Conservation (phyloP, 2,329 filamentous ascomycete genomes). For the Knoxdaviesia proteae region DNA sequence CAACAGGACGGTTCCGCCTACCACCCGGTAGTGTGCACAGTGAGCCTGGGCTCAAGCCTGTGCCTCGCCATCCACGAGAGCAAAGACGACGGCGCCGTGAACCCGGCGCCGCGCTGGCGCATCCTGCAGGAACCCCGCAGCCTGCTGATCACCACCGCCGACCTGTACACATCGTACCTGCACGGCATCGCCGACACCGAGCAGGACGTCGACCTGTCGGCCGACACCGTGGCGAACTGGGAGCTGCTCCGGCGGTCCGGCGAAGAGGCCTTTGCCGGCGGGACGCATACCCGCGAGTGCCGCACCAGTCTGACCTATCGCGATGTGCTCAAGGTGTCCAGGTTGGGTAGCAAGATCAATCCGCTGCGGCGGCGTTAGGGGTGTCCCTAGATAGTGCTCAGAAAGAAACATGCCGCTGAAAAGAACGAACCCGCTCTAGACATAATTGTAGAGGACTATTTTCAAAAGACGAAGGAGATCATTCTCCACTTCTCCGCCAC, state of each 20-base stretch:
- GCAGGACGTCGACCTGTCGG: slow-evolving; percentile 43
- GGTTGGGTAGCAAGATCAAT: slow-evolving; percentile 42
- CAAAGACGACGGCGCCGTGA: slow-evolving; percentile 37
- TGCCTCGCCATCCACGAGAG: slow-evolving; percentile 59
- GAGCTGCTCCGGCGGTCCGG: slow-evolving; percentile 28
- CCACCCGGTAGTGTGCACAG: slow-evolving; percentile 70
- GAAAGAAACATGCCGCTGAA: neutral
- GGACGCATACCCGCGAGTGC: slow-evolving; percentile 33
- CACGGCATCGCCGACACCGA: slow-evolving; percentile 53
- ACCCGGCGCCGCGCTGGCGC: slow-evolving; percentile 26
- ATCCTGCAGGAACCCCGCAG: slow-evolving; percentile 73
- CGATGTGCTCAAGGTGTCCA: slow-evolving; percentile 69
- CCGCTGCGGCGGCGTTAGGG: slow-evolving; percentile 8
- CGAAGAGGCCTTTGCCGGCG: slow-evolving; percentile 21
- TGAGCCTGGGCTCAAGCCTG: slow-evolving; percentile 60
- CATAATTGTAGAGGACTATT: neutral
- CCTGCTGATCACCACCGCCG: slow-evolving; percentile 48
- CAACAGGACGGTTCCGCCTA: slow-evolving; percentile 62
- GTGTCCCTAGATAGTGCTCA: slow-evolving; percentile 22
- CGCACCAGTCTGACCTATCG: slow-evolving; percentile 62
- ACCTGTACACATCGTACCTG: slow-evolving; percentile 48
- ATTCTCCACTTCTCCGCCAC: slow-evolving; percentile 51
- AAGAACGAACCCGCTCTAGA: neutral
- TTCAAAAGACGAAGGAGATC: slow-evolving; percentile 46
- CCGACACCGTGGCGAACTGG: slow-evolving; percentile 53